phyloP scores from a whole-genome alignment of 805 yeast species.

The Kockiozyma suomiensis region DNA sequence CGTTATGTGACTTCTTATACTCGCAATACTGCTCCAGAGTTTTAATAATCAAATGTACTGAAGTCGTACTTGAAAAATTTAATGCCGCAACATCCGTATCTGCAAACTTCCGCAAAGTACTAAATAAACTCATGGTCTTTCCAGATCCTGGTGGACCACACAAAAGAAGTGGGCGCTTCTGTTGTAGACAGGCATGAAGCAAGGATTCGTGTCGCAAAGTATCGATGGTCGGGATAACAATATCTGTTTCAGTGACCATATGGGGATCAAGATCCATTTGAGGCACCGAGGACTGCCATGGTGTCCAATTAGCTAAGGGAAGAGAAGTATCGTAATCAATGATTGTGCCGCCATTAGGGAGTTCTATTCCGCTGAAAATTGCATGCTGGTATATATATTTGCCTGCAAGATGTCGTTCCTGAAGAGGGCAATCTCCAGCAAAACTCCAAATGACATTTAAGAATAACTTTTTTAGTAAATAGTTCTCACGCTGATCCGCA shows the following conservation, averaged over 20 bases:
- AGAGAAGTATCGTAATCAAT: constrained; percentile 51
- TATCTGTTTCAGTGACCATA: constrained; percentile 60
- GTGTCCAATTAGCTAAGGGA: constrained; percentile 53
- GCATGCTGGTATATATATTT: constrained; percentile 36
- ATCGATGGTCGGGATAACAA: constrained; percentile 77
- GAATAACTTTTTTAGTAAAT: constrained; percentile 35
- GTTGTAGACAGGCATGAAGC: constrained; percentile 57
- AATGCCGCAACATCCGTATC: constrained; percentile 64
- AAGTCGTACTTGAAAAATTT: constrained; percentile 81
- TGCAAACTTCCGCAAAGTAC: constrained; percentile 62
- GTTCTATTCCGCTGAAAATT: constrained; percentile 32
- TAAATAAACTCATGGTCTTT: constrained; percentile 85
- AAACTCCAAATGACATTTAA: constrained; percentile 62
- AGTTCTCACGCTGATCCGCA: constrained; percentile 39
- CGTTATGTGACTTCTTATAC: constrained; percentile 56
- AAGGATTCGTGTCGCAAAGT: constrained; percentile 68
- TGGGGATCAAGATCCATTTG: constrained; percentile 56
- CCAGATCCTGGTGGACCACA: constrained; percentile 99
- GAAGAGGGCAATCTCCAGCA: constrained; percentile 56
- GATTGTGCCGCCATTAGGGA: constrained; percentile 35
- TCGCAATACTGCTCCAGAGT: constrained; percentile 74
- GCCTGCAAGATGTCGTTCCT: constrained; percentile 48
- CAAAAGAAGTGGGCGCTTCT: constrained; percentile 63
- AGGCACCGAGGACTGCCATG: constrained; percentile 49
- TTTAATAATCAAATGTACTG: constrained; percentile 60